These are phyloP conservation scores for Colletotrichum chlorophyti DNA, from an alignment of 2,329 filamentous ascomycete species.

Conservation along the genomic window DNA sequence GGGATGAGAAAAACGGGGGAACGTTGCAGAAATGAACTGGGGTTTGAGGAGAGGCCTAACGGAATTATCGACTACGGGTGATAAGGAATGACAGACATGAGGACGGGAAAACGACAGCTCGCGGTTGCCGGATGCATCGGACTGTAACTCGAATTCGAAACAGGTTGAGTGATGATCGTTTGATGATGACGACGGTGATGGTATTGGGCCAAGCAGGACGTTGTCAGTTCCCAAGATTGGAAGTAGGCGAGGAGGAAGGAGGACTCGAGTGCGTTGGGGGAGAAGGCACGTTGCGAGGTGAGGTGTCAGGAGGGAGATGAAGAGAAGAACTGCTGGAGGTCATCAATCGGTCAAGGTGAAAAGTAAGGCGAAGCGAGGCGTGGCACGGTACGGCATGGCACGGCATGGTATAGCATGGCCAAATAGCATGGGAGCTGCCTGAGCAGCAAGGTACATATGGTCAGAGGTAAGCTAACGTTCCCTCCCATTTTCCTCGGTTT, in stretches of 20 bases:
- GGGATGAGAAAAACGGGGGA: conserved; percentile 20
- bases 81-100: conserved; percentile 33
- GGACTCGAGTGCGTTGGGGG: not conserved
- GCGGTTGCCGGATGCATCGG: conserved; percentile 29
- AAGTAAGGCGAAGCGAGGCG: conserved; percentile 3
- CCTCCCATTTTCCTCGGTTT: too few relatives aligned
- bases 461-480: not conserved
- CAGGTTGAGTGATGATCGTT: too few relatives aligned
- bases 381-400: not conserved
- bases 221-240: not conserved
- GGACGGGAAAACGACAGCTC: conserved; percentile 7
- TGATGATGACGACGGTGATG: conserved; percentile 4
- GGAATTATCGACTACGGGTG: conserved; percentile 29
- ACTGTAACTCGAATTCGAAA: conserved; percentile 14
- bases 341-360: too few relatives aligned
- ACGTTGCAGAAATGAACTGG: conserved; percentile 22
- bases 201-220: conserved; percentile 3
- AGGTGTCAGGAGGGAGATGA: conserved; percentile 16
- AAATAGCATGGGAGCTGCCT: too few relatives aligned
- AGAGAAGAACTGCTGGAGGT: too few relatives aligned
- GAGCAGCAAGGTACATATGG: too few relatives aligned
- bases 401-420: not conserved
- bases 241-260: not conserved
- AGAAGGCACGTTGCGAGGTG: not conserved
- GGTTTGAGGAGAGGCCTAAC: too few relatives aligned